Base-by-base conservation (phyloP, 352 stramenopile genomes). In the Phytophthora parvispora region DNA sequence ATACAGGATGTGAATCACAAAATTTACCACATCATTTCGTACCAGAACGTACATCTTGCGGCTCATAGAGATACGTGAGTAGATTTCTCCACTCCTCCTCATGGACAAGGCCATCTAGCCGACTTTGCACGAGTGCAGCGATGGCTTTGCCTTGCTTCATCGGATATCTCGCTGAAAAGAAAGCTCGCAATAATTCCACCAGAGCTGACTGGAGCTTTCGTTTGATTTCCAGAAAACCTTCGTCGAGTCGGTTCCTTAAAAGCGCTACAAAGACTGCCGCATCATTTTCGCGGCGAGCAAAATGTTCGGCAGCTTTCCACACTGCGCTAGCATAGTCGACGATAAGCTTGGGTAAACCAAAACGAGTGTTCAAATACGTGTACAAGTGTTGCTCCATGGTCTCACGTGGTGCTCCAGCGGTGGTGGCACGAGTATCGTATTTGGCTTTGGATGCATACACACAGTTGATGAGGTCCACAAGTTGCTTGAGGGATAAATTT, bases 331-430 rank as follows among this genome's bases (percentile, higher is more conserved):
- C 90, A 57, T 95, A 92, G 43, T 94, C 86, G 31, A 96, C 77
- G 31, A 90, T 93, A 27, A 97, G 74, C 27, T 75, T 57, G 0
- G 85, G 81, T 16, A 97, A 71, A 1, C 90, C 90, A 53, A 97
- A 97, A n/a, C 87, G 83, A 60, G 94, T 89, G 60, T 94, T 95
- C 49, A 97, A 65, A 51, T 93, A 97, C 52, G 90, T 91, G 77
- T 97, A 97, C 78, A 97, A 78, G 64, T 97, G 90, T 73, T 97
- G 90, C 84, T 97, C 89, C 62, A 96, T 87, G 5, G 89, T 97
- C 51, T 97, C 90, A 4, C 83, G 78, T 16, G 89, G 79, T 1
- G 91, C 78, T 2, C 82, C 66, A 29, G 72, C 64, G 6, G 75
- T 75, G 6, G 60, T 67, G 9, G 62, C 72, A n/a, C 83, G 83